A percentile compares a stretch with the other conserved stretches of the same genome.
Conservation (phyloP, 768 basidiomycete species). For the Sarcodon sp. region DNA sequence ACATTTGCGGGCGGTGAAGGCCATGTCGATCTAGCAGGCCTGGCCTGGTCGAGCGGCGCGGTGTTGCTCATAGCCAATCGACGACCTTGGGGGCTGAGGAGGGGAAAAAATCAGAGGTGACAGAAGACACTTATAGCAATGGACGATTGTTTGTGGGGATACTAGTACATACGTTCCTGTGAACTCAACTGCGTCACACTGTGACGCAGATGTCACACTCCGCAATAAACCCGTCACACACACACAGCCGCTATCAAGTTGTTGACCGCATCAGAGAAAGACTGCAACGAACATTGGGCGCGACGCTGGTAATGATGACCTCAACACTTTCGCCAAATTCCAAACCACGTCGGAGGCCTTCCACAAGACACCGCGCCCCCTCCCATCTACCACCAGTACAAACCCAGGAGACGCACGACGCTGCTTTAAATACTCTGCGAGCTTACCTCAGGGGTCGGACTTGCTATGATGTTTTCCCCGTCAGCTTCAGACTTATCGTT, state of each 20-base stretch:
- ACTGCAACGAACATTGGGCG: not conserved
- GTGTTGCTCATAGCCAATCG: too few species aligned
- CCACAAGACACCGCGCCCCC: slow-evolving; percentile 40
- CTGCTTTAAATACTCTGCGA: slow-evolving; percentile 60
- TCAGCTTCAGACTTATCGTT: slow-evolving; percentile 93
- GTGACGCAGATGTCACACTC: not conserved
- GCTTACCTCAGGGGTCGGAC: slow-evolving; percentile 74
- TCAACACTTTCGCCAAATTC: slow-evolving; percentile 34
- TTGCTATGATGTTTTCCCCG: slow-evolving; percentile 94
- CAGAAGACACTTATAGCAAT: not conserved
- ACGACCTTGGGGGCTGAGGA: too few species aligned
- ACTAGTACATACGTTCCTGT: not conserved
- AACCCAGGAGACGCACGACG: slow-evolving; percentile 51
- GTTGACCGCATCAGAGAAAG: not conserved
- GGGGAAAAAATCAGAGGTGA: too few species aligned
- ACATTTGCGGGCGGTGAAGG: too few species aligned
- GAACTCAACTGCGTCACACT: not conserved
- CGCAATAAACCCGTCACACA: not conserved
- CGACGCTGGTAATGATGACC: slow-evolving; percentile 19
- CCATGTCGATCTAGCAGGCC: too few species aligned
- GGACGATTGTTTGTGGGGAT: not conserved
- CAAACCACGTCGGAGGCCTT: slow-evolving; percentile 40
- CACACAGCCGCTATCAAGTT: not conserved
- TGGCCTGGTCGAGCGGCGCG: too few species aligned
- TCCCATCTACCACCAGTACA: slow-evolving; percentile 46